Evolutionary conservation across 805 yeast species (phyloP).

Genomic region (Saccharomycopsis sp.): DNA sequence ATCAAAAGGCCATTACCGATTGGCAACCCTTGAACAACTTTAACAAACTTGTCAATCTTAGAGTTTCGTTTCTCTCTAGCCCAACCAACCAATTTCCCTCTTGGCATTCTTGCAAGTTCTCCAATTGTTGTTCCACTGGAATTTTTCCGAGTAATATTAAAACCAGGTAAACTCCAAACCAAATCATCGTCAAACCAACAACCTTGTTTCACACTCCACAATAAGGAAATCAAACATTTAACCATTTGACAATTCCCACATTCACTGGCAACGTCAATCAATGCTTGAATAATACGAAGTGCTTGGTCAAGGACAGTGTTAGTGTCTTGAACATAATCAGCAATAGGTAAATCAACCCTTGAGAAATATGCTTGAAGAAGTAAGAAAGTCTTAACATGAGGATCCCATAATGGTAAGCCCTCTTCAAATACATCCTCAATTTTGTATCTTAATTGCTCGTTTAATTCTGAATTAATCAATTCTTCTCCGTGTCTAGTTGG

Average conservation of each 20-base stretch:
- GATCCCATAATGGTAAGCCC: constrained; percentile 75
- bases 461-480: constrained; percentile 75
- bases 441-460: constrained; percentile 59
- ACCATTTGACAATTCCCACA: constrained; percentile 63
- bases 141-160: not conserved
- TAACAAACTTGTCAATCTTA: constrained; percentile 41
- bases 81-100: constrained; percentile 25
- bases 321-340: constrained; percentile 92
- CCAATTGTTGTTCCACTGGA: not conserved
- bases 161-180: constrained; percentile 32
- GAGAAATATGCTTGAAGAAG: constrained; percentile 68
- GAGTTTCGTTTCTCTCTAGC: constrained; percentile 23
- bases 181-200: constrained; percentile 80
- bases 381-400: constrained; percentile 72
- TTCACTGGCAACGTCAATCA: constrained; percentile 83
- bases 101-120: constrained; percentile 36
- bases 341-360: constrained; percentile 77
- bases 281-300: constrained; percentile 88
- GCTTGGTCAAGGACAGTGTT: constrained; percentile 90
- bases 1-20: constrained; percentile 40
- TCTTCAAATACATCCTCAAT: constrained; percentile 39
- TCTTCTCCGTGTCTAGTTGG: constrained; percentile 93
- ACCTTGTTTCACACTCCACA: constrained; percentile 87
- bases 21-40: constrained; percentile 54
- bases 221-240: constrained; percentile 51